phyloP scores from a whole-genome alignment of 2,329 filamentous ascomycete species.

The Nemania abortiva region DNA sequence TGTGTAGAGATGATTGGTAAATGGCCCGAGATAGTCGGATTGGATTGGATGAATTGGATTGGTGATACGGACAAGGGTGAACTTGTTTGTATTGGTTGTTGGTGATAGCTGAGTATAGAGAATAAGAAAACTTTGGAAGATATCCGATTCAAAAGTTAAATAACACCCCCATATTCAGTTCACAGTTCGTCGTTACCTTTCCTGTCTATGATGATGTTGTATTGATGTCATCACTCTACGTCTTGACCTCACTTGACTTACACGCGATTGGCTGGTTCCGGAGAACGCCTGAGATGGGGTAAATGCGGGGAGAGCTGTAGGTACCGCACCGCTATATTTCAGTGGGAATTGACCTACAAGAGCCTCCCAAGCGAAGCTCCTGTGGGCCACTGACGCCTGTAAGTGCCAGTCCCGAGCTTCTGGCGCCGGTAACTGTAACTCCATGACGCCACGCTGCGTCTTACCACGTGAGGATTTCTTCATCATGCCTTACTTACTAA shows the following conservation, averaged over 20 bases:
- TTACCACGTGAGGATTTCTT: constrained; percentile 24
- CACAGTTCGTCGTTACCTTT: not conserved
- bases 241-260: not conserved
- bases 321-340: constrained; percentile 19
- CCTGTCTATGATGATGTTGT: constrained; percentile 24
- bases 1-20: not conserved
- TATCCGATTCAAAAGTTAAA: constrained; percentile 7
- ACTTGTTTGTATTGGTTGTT: not conserved
- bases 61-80: not conserved
- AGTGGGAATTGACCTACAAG: constrained; percentile 6
- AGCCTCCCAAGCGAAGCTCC: constrained; percentile 5
- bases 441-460: constrained; percentile 34
- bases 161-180: not conserved
- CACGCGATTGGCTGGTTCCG: constrained; percentile 18
- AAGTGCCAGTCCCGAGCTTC: constrained; percentile 3
- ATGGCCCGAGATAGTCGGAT: not conserved
- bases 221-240: constrained; percentile 34
- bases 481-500: not conserved
- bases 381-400: constrained; percentile 17
- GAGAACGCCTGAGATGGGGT: constrained; percentile 9
- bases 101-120: not conserved
- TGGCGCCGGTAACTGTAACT: constrained; percentile 2
- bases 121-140: not conserved
- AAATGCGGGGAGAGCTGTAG: constrained; percentile 21
- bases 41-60: not conserved